Percentiles rank a stretch among this genome's conserved stretches.
These are phyloP conservation scores for Plantago ovata DNA, from an alignment of 257 asterid genomes.

Conservation along the genomic window DNA sequence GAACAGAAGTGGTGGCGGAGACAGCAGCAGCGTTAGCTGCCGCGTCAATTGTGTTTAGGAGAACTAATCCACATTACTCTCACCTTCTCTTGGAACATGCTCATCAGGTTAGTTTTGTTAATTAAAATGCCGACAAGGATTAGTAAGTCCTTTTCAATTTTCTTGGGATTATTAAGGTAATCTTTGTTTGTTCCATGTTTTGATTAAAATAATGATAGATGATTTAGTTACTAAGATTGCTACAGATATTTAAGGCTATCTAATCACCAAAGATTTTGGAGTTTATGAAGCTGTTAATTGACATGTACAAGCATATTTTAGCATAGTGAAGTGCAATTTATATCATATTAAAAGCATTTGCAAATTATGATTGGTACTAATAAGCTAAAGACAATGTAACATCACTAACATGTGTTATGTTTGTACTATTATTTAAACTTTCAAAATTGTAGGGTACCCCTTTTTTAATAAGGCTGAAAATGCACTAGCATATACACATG, in stretches of 20 bases:
- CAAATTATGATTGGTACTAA: too few species aligned
- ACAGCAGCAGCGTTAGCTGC: constrained; percentile 79
- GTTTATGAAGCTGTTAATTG: neutral
- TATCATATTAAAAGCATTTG: too few species aligned
- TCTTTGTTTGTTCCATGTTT: constrained; percentile 11
- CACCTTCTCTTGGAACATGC: constrained; percentile 66
- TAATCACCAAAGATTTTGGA: neutral
- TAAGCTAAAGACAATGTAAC: too few species aligned
- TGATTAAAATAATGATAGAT: neutral
- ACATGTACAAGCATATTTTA: too few species aligned
- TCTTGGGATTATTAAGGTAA: constrained; percentile 16
- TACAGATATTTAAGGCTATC: constrained; percentile 17
- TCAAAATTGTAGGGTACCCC: too few species aligned
- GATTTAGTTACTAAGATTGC: constrained; percentile 7
- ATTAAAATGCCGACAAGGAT: constrained; percentile 20
- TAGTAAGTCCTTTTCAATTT: constrained; percentile 17
- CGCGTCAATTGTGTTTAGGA: constrained; percentile 54
- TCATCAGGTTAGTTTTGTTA: constrained; percentile 48
- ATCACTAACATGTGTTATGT: too few species aligned
- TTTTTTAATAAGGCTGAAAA: too few species aligned
- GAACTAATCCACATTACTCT: constrained; percentile 60
- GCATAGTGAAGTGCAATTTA: too few species aligned
- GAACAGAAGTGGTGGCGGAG: constrained; percentile 66
- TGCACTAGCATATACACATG: too few species aligned
- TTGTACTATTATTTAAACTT: too few species aligned